Base-by-base conservation (phyloP, 495 filamentous ascomycete species). In the Thermothielavioides terrestris region DNA sequence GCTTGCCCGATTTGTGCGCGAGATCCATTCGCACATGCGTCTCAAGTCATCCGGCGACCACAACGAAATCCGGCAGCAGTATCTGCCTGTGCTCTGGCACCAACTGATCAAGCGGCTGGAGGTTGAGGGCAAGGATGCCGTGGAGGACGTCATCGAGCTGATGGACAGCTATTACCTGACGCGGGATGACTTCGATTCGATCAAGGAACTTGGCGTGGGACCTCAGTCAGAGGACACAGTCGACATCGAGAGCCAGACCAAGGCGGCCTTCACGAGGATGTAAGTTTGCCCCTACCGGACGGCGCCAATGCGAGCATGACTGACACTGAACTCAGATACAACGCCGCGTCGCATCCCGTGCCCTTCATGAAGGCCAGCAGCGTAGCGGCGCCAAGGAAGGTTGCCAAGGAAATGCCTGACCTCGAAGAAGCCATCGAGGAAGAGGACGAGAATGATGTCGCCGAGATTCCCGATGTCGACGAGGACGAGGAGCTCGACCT, bases 161-260 rank as follows among this genome's bases (percentile, higher is more conserved):
- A 95, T 99, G 92, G 92, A 99, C 60, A 85, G 83, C 64, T 99
- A 99, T 65, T 99, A 83, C 68, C 76, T 99, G n/a, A 97, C 92
- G 0, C 81, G 82, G 48, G 92, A 97, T 6, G 92, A 99, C 66
- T 95, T 84, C 66, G 92, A 99, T 64, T 83, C 80, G 12, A 86
- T 97, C 58, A 70, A 90, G 52, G 92, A 99, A 66, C 80, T 99
- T 10, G 91, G 89, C 10, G 76, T 99, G 27, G 94, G 92, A 14
- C 80, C 82, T 2, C 88, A 91, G 76, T 77, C 82, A 46, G 76
- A 86, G 69, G 79, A 79, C 23, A 69, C 69, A 1, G 79, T 94
- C 58, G 84, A 83, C 23, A 77, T 99, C 40, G 87, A 92, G 25
- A 77, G 85, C 12, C 83, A 88, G 64, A 84, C 90, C 27, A 97